Base-by-base conservation (phyloP, 306 rosid species). In the Prunus salicina region DNA sequence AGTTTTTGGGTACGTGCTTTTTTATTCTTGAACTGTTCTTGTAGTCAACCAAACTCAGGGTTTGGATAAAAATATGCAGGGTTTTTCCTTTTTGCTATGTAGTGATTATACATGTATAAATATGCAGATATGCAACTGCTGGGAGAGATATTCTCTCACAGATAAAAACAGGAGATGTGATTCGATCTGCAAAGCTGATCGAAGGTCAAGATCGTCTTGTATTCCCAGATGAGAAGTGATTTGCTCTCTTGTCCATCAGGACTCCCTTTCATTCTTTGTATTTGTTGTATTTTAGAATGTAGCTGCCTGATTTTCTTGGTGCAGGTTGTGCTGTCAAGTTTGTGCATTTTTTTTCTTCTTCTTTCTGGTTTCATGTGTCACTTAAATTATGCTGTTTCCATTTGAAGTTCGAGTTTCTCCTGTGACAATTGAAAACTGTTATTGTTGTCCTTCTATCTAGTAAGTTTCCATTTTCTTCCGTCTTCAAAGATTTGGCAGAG, bases 71-170 rank as follows among this genome's bases (percentile, higher is more conserved):
- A 9, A n/a, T 0, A 22, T 8, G 7, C 5, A 1, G 30, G 46
- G 15, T 41, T 41, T 24, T 8, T 52, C 11, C 45, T 15, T 22
- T 32, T 72, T 2, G 2, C 32, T 53, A 45, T 25, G 6, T 43
- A 56, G 32, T n/a, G 64, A 14, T 50, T 63, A 13, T 56, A 6
- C 45, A 47, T 41, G 64, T 49, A 38, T 27, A 6, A 72, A 79
- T 46, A 65, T 78, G 78, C 84, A 93, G 98, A 82, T 94, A 94
- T 76, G 85, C 93, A n/a, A 94, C 91, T 51, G 77, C 15, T 24
- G 98, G 98, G 74, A 92, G 87, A 90, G 97, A 90, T 16, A 79
- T 89, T 69, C 98, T 94, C 49, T 77, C 98, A 55, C 93, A 92
- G 86, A 90, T 94, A 77, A 94, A 90, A 89, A 85, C 93, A 0